Conservation (phyloP, 2,329 filamentous ascomycete species). For the Endocalyx cinctus region DNA sequence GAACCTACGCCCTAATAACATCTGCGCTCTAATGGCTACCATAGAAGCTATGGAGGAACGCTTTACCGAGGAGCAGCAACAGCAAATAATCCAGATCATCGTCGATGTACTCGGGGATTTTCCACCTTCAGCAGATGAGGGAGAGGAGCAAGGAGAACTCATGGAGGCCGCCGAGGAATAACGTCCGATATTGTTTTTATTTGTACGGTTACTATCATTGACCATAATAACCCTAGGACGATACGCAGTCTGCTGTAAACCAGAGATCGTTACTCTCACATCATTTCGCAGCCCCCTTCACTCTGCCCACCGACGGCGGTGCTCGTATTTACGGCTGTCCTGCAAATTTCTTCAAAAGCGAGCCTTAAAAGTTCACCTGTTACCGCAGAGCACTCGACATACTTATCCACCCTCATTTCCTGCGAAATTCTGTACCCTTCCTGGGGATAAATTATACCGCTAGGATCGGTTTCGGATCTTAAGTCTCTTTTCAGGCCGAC, state of each 20-base stretch:
- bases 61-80: slow-evolving; percentile 55
- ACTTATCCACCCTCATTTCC: slow-evolving; percentile 56
- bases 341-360: slow-evolving; percentile 58
- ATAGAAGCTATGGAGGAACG: slow-evolving; percentile 62
- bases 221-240: too few relatives aligned
- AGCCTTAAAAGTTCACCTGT: slow-evolving; percentile 55
- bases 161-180: slow-evolving; percentile 30
- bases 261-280: slow-evolving; percentile 13
- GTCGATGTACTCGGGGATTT: slow-evolving; percentile 54
- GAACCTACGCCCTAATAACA: slow-evolving; percentile 57
- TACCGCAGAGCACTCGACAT: slow-evolving; percentile 59
- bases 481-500: slow-evolving; percentile 59
- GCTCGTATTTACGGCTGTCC: slow-evolving; percentile 46
- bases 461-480: slow-evolving; percentile 52
- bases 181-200: too few relatives aligned
- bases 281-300: slow-evolving; percentile 44
- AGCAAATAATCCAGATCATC: slow-evolving; percentile 53
- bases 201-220: too few relatives aligned
- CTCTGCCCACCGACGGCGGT: slow-evolving; percentile 46
- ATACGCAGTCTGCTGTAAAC: too few relatives aligned
- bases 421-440: slow-evolving; percentile 55
- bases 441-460: slow-evolving; percentile 57
- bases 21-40: slow-evolving; percentile 55
- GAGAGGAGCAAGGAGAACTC: slow-evolving; percentile 29
- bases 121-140: slow-evolving; percentile 28